Conservation (phyloP, 73 alveolate species). For the Uronychia setigera region DNA sequence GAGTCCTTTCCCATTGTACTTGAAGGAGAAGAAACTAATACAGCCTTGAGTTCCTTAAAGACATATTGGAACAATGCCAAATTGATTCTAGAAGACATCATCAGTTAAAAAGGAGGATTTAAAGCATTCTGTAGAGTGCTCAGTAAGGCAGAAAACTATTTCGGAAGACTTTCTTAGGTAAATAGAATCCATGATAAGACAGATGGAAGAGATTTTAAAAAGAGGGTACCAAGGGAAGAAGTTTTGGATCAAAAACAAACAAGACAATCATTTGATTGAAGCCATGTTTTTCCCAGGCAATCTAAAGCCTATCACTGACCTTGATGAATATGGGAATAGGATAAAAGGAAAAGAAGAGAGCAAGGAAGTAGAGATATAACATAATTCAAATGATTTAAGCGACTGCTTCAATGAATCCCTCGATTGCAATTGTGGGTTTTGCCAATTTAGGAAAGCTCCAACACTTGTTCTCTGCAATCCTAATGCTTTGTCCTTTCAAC, state of each 20-base stretch:
- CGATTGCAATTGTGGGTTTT: neutral
- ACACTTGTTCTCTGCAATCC: slow-evolving; percentile 91
- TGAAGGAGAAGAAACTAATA: neutral
- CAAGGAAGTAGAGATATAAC: neutral
- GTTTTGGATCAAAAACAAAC: neutral
- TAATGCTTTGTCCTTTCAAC: slow-evolving; percentile 86
- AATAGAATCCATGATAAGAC: neutral
- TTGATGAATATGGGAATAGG: neutral
- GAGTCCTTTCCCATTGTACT: slow-evolving; percentile 1
- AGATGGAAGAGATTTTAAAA: neutral
- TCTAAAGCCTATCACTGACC: neutral
- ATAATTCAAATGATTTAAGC: neutral
- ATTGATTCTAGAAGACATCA: too few relatives aligned
- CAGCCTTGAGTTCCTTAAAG: neutral
- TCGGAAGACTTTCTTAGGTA: too few relatives aligned
- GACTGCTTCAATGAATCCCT: neutral
- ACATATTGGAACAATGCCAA: neutral
- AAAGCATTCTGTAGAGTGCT: too few relatives aligned
- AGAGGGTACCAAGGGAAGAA: neutral
- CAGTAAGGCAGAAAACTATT: too few relatives aligned
- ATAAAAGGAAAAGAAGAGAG: neutral
- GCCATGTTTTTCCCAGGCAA: neutral
- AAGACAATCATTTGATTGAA: neutral
- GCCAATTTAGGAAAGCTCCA: slow-evolving; percentile 27
- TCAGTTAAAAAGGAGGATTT: too few relatives aligned